A percentile compares a stretch with the other conserved stretches of the same genome.
Conservation (phyloP, 2,329 filamentous ascomycete species). For the Nigrograna mackinnonii region DNA sequence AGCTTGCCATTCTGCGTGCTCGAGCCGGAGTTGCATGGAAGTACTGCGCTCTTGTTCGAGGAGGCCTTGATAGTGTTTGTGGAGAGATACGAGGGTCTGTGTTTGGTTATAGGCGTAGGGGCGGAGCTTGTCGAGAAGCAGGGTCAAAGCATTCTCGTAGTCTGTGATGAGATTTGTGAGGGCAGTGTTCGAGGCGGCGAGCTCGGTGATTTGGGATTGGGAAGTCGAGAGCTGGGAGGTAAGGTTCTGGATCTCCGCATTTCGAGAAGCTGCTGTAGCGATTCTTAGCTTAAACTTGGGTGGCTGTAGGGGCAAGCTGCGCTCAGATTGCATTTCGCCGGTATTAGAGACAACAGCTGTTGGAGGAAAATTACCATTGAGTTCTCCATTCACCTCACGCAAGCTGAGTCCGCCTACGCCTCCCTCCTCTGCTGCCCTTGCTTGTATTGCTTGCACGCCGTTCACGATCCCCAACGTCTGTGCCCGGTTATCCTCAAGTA, state of each 20-base stretch:
- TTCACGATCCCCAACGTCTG: constrained; percentile 42
- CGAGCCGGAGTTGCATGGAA: constrained; percentile 50
- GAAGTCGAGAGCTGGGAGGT: constrained; percentile 33
- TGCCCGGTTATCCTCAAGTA: constrained; percentile 44
- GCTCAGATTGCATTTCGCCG: neutral
- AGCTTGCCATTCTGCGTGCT: constrained; percentile 54
- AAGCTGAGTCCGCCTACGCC: constrained; percentile 20
- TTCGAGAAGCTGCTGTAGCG: constrained; percentile 31
- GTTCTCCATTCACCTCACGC: constrained; percentile 39
- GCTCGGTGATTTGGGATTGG: constrained; percentile 27
- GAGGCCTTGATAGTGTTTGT: constrained; percentile 52
- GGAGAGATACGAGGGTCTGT: constrained; percentile 46
- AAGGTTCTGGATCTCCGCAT: constrained; percentile 34
- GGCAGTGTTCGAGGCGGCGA: constrained; percentile 24
- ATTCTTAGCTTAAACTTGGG: too few relatives aligned
- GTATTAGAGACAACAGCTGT: neutral
- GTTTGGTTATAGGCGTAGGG: constrained; percentile 45
- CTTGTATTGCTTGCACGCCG: constrained; percentile 41
- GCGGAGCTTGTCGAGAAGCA: constrained; percentile 42
- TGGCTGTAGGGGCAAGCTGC: too few relatives aligned
- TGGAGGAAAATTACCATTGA: constrained; percentile 32
- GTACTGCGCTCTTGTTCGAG: constrained; percentile 48
- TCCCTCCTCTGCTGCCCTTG: constrained; percentile 39
- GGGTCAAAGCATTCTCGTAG: constrained; percentile 47
- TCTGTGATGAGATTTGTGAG: constrained; percentile 37